Base-by-base conservation (phyloP, 2,329 filamentous ascomycete genomes). In the Herpotrichia juniperi region DNA sequence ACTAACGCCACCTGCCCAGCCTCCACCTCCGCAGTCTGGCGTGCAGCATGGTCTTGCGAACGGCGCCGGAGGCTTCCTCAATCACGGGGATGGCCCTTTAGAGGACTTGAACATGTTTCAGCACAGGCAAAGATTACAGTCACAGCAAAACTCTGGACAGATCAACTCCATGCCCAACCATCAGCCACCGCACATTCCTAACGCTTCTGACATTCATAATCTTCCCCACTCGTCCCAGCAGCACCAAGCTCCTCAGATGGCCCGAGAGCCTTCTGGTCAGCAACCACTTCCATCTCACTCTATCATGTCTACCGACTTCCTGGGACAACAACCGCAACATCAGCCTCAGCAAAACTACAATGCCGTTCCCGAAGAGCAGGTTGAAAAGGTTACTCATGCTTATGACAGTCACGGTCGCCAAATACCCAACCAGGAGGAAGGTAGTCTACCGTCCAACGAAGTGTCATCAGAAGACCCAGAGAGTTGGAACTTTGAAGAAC, bases 401-500 rank as follows among this genome's bases (percentile, higher is more conserved):
- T 87, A 81, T 57, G 84, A 89, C 63, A 75, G 76, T 21, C 83
- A 83, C 61, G 83, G 84, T 17, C 76, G 82, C 43, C 79, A 81
- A 43, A 74, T 84, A 42, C 64, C 74, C 2, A 56, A 61, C 4
- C 75, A 72, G 54, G 79, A 81, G 43, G 76, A 79, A n/a, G 60
- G 68, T n/a, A 48, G 45, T 10, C n/a, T 50, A 11, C 51, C 35
- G 58, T 68, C 47, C 50, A 59, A 51, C 17, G 77, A 77, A 39
- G 77, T 79, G 31, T 61, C 76, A 14, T 66, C 75, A 21, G 79
- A 85, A 47, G 83, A 87, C 66, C 54, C 76, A 0, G 93, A 96
- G 66, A 90, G 84, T 8, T 99, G 94, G 94, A 93, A 96, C 66
- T 99, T 99, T 62, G 91, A 93, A 48, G 92, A 97, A 52, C 82